A percentile compares a stretch with the other conserved stretches of the same genome.
phyloP scores from a whole-genome alignment of 352 stramenopile species.

The Pythium periplocum region DNA sequence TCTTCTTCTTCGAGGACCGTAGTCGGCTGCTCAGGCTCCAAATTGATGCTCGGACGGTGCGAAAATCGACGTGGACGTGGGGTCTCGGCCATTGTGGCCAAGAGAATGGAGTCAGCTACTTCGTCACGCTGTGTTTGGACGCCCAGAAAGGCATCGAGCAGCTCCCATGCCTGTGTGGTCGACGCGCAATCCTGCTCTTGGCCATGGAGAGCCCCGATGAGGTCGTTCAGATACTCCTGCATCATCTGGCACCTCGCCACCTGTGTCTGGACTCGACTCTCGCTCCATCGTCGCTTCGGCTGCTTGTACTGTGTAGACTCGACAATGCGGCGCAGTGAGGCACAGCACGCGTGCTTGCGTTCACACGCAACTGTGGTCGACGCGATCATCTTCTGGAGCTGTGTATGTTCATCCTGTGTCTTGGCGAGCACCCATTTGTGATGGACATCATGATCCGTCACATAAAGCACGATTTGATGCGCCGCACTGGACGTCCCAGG shows the following conservation, averaged over 20 bases:
- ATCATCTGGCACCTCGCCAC: conserved; percentile 41
- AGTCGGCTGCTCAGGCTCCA: no score
- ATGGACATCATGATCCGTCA: conserved; percentile 57
- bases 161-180: conserved; percentile 22
- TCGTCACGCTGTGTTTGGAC: conserved; percentile 20
- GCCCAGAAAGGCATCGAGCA: conserved; percentile 51
- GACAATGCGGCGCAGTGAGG: conserved; percentile 43
- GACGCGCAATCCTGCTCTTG: conserved; percentile 38
- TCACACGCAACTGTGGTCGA: conserved; percentile 26
- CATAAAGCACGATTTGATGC: conserved; percentile 60
- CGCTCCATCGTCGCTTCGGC: conserved; percentile 27
- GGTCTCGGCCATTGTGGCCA: conserved; percentile 9
- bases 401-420: conserved; percentile 33
- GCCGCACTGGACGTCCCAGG: conserved; percentile 1
- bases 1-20: conserved; percentile 1
- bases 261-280: conserved; percentile 27
- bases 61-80: not conserved
- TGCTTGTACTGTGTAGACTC: conserved; percentile 36
- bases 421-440: conserved; percentile 74
- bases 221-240: conserved; percentile 61
- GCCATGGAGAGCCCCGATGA: conserved; percentile 31
- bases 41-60: conserved; percentile 5
- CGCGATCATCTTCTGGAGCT: conserved; percentile 37
- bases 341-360: conserved; percentile 43
- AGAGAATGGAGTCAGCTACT: conserved; percentile 19